Base-by-base conservation (phyloP, 768 basidiomycete species). In the Artomyces pyxidatus region DNA sequence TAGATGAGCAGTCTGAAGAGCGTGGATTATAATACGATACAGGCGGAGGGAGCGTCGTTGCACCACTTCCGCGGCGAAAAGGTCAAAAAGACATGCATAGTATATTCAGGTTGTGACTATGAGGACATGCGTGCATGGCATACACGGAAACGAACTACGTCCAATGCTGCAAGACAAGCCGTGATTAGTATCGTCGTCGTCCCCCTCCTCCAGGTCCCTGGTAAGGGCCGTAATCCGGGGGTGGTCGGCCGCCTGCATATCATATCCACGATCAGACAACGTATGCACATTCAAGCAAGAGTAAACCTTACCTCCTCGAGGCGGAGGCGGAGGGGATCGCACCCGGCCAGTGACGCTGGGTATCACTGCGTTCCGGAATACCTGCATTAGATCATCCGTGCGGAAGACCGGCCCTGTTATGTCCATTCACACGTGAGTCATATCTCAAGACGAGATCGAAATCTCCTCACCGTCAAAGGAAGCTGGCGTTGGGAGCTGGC, bases 341-440 rank as follows among this genome's bases (percentile, higher is more conserved):
- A 76, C 76, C 3, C 74, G 66, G 54, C 75, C 70, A 40, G 66
- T 63, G 39, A 63, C 74, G 50, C 80, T 83, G 1, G 90, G 88
- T 48, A 92, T 88, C 27, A 85, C 80, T 42, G 88, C 86, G 59
- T 80, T 87, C 29, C 81, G 75, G 65, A 96, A 84, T 26, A 91
- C 61, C 52, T 84, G 83, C 81, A 97, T 85, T 32, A 95, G 70
- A 64, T 95, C 92, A 26, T 96, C 93, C 1, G 86, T 84, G 49
- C 88, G 75, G 69, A 95, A 95, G 32, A 90, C 77, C 8, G 93
- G 93, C 4, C 92, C 92, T 94, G n/a, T n/a, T n/a, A n/a, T n/a
- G n/a, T n/a, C n/a, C n/a, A n/a, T n/a, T n/a, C n/a, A 47, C 40
- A 54, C 30, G 37, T 46, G 49, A 55, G 47, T 26, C 45, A 50